These are phyloP conservation scores for Fusarium miscanthi DNA, from an alignment of 2,329 filamentous ascomycete genomes.

Conservation along the genomic window DNA sequence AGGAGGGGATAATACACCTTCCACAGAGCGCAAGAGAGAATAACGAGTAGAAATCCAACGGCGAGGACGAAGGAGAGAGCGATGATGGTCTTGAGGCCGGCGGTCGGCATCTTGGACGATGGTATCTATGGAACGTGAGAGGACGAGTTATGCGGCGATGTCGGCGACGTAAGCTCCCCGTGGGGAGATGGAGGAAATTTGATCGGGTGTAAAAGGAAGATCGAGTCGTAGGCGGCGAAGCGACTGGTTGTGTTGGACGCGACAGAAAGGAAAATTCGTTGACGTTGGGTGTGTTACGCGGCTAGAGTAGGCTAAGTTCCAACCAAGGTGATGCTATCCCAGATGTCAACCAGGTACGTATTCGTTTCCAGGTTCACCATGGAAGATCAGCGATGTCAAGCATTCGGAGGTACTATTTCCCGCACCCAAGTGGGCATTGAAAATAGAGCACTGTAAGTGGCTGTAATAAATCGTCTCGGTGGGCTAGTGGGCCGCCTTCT, in stretches of 20 bases:
- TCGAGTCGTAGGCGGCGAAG: background rate
- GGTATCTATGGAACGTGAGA: background rate
- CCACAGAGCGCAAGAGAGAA: conserved; percentile 96
- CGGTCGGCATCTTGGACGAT: conserved; percentile 70
- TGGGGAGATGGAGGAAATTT: conserved; percentile 2
- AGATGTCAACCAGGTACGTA: conserved; percentile 40
- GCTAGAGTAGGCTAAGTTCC: conserved; percentile 29
- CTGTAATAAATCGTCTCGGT: background rate
- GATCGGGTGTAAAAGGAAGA: background rate
- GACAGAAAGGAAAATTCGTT: conserved; percentile 10
- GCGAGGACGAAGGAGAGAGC: conserved; percentile 98
- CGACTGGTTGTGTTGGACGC: background rate
- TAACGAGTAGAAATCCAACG: conserved; percentile 98
- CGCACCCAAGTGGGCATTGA: background rate
- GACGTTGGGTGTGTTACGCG: conserved; percentile 35
- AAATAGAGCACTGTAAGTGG: conserved; percentile 32
- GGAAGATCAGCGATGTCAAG: background rate
- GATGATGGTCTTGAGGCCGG: conserved; percentile 98
- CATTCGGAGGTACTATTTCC: conserved; percentile 27
- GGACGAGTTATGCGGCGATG: conserved; percentile 15
- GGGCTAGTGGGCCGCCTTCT: background rate
- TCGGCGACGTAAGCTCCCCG: conserved; percentile 16
- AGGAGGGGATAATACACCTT: conserved; percentile 94
- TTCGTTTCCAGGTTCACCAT: background rate
- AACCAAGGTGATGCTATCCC: conserved; percentile 41